Evolutionary conservation across 495 filamentous ascomycete genomes (phyloP).

Genomic region (Penicillium angulare): DNA sequence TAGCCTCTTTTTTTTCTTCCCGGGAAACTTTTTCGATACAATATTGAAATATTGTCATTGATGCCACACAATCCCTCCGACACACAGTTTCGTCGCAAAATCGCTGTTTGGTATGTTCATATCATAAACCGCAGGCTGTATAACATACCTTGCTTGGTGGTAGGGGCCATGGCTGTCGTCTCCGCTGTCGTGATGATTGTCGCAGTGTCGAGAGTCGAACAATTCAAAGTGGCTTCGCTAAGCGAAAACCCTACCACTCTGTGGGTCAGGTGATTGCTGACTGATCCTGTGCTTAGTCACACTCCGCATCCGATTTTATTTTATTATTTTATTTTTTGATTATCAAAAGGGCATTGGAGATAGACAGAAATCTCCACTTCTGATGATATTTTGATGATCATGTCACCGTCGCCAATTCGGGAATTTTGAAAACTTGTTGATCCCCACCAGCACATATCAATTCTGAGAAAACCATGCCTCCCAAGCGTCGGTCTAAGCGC

Average conservation of each 20-base stretch:
- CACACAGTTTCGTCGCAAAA: constrained; percentile 29
- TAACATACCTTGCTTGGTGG: constrained; percentile 70
- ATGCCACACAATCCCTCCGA: constrained; percentile 3
- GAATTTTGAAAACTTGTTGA: too few species aligned
- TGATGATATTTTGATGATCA: too few species aligned
- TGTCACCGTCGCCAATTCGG: neutral
- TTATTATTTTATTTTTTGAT: constrained; percentile 1
- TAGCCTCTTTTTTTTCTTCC: constrained; percentile 2
- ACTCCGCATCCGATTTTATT: constrained; percentile 9
- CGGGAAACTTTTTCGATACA: constrained; percentile 12
- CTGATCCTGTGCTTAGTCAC: constrained; percentile 15
- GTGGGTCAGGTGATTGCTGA: constrained; percentile 49
- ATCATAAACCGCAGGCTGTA: neutral
- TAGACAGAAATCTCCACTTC: too few species aligned
- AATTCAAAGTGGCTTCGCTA: constrained; percentile 47
- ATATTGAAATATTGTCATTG: constrained; percentile 3
- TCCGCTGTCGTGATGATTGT: constrained; percentile 51
- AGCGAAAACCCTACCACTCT: constrained; percentile 48
- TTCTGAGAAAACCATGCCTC: constrained; percentile 1
- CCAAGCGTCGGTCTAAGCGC: constrained; percentile 34
- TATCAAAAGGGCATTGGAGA: too few species aligned
- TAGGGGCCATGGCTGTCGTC: constrained; percentile 70
- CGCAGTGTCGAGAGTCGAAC: constrained; percentile 42
- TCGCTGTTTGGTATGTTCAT: constrained; percentile 15
- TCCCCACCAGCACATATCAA: too few species aligned